Evolutionary conservation across 2,329 filamentous ascomycete genomes (phyloP).

Genomic region (Knoxdaviesia capensis): DNA sequence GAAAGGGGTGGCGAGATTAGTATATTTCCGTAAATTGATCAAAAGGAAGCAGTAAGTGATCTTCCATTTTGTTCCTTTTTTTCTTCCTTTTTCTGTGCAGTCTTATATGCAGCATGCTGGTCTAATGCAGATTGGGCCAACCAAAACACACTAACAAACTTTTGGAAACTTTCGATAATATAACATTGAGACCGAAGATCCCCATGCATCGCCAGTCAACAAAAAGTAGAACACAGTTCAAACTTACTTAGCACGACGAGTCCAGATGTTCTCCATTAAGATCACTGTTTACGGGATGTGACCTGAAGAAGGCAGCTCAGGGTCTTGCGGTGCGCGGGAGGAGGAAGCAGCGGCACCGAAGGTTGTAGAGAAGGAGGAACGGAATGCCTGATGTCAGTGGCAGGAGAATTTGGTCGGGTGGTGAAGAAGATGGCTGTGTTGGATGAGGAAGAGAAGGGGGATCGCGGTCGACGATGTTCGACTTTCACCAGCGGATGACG

Average conservation of each 20-base stretch:
- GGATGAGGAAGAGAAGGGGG: neutral
- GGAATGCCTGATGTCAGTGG: slow-evolving; percentile 7
- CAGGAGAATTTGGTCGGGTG: slow-evolving; percentile 5
- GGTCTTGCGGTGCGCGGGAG: neutral
- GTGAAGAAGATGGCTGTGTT: neutral
- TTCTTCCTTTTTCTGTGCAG: neutral
- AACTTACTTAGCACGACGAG: slow-evolving; percentile 63
- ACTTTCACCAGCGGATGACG: too few species aligned
- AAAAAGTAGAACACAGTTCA: neutral
- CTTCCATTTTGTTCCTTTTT: neutral
- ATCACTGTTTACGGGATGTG: slow-evolving; percentile 14
- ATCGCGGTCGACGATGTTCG: neutral
- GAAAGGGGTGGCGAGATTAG: slow-evolving; percentile 6
- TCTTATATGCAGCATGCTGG: neutral
- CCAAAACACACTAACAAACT: neutral
- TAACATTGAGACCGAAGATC: neutral
- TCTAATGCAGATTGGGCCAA: neutral
- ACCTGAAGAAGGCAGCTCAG: slow-evolving; percentile 4
- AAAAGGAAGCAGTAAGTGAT: neutral
- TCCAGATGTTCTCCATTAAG: slow-evolving; percentile 47
- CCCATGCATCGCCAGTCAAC: neutral
- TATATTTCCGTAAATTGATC: neutral
- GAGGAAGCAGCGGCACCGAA: neutral
- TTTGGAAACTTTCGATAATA: neutral
- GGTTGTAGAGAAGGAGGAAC: slow-evolving; percentile 1